Base-by-base conservation (phyloP, 179 eudicot genomes). In the Silene vulgaris region DNA sequence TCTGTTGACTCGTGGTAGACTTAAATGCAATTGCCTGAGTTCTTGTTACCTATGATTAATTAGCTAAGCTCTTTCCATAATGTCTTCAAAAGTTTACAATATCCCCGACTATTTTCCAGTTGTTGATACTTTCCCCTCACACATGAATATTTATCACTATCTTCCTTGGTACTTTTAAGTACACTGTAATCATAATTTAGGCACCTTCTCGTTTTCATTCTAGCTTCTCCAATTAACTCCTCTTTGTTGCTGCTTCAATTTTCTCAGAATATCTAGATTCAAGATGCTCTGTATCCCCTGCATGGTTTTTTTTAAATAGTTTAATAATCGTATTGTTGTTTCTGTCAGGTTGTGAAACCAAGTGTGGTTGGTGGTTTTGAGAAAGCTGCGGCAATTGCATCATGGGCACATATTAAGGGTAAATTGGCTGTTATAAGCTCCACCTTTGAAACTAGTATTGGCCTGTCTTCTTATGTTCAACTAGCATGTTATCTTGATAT, bases 281-380 rank as follows among this genome's bases (percentile, higher is more conserved):
- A 57, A 7, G 5, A 37, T 68, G 37, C 28, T 0, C 9, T 40
- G 16, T 40, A 60, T 12, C 20, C 16, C n/a, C 43, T 26, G n/a
- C 60, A 14, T 35, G 8, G 11, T 29, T 35, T 35, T 35, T 29
- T 35, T 35, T 35, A 35, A 35, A 6, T 4, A 35, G 40, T 35
- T 35, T 60, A 26, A 16, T 63, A 74, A 0, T 54, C 23, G 8
- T 74, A 12, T 59, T 64, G 68, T 14, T 78, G 20, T 16, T 82
- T 45, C 19, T 68, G 57, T 65, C 84, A 95, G 99, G 92, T 95
- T 71, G 88, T 92, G 76, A 95, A 95, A 85, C 99, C 99, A 76
- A 89, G 97, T 79, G 82, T 90, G 67, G 89, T 90, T 32, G 99
- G 99, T 1, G 99, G 99, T 40, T 91, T 95, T 62, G 99, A 95